Evolutionary conservation across 352 stramenopile species (phyloP), one percentile per base, ranked within the genome.

Genomic region (Phytophthora hibernalis): DNA sequence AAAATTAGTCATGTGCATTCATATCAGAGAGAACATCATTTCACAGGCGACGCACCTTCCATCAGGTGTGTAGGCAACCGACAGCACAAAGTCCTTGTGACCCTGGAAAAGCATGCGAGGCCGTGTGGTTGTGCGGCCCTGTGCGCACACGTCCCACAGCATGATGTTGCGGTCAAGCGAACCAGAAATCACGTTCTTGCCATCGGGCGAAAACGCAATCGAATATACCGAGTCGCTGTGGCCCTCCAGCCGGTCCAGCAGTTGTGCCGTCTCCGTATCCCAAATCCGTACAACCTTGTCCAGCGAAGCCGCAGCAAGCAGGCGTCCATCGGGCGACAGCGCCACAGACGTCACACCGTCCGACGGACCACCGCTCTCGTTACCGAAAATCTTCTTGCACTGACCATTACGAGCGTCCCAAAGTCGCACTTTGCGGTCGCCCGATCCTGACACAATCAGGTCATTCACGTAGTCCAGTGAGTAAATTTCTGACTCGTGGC

Each of bases 151-250:
- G 52, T 94, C 87, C 87, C 87, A 96, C 20, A 96, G 64, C 87
- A 94, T 96, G 50, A 96, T 93, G 69, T 91, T 93, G 57, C 83
- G 77, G 70, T 96, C 87, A 22, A 94, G 74, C 33, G 85, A 93
- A 15, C 87, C 87, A 15, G 87, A 96, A 61, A 96, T 94, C 43
- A 96, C 66, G 54, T 94, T 92, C 77, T 93, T 96, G 54, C 85
- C 87, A 55, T 96, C 87, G 1, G 87, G 87, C 0, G 87, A 96
- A 61, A 96, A 96, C 5, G 87, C 87, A 48, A 94, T 91, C 70
- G 87, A 94, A 76, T 94, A 96, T 35, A 96, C 87, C 40, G 87
- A 94, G 74, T 96, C 87, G 31, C 81, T 91, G 72, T 96, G 87
- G 61, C 85, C 87, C 54, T 94, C 85, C 50, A 96, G 68, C 13